phyloP scores from a whole-genome alignment of 176 grass and related monocot genomes.

The Coix lacrymajobi region DNA sequence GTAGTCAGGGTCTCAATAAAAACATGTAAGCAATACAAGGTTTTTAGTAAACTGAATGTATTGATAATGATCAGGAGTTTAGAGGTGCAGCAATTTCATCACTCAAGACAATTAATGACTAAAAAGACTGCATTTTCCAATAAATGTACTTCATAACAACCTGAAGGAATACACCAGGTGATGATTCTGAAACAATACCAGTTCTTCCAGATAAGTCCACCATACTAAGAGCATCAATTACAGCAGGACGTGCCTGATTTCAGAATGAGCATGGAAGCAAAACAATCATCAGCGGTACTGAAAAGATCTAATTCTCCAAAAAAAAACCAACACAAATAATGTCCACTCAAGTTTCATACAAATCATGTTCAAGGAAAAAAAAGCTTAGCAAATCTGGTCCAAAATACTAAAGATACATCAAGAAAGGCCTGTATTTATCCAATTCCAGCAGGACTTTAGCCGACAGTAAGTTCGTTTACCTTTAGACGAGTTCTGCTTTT shows the following conservation, averaged over 20 bases:
- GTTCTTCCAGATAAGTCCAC: conserved; percentile 74
- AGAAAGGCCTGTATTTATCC: neutral
- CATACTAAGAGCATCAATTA: conserved; percentile 65
- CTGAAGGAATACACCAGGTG: conserved; percentile 91
- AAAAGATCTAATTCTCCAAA: conserved; percentile 6
- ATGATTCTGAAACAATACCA: conserved; percentile 83
- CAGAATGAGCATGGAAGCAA: conserved; percentile 22
- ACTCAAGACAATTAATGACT: neutral
- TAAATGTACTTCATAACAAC: conserved; percentile 37
- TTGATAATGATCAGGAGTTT: neutral
- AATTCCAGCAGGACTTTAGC: neutral
- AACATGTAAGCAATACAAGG: neutral
- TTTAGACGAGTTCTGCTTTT: neutral
- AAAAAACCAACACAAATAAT: neutral
- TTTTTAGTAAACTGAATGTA: neutral
- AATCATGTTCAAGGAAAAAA: neutral
- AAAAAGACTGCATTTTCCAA: neutral
- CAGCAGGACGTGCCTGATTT: conserved; percentile 74
- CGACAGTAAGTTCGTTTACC: neutral
- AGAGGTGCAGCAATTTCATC: neutral
- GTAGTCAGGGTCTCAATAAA: neutral
- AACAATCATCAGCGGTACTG: conserved; percentile 28
- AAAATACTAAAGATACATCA: neutral
- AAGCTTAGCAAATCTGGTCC: neutral
- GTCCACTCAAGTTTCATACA: neutral